These are phyloP conservation scores for Madurella fahalii DNA, from an alignment of 2,329 filamentous ascomycete species.

Conservation along the genomic window DNA sequence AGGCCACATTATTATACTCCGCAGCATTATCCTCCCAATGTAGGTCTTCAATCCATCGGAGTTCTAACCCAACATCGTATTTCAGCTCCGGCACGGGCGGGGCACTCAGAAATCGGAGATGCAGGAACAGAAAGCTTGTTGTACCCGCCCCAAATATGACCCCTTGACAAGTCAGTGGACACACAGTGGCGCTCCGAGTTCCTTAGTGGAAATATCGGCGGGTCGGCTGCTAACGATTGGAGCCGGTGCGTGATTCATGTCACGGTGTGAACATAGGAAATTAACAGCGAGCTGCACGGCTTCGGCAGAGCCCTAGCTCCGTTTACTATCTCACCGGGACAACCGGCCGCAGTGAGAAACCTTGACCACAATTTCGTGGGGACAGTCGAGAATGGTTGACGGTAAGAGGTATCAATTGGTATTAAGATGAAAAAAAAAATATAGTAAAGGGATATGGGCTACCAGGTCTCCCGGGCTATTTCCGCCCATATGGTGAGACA, in stretches of 20 bases:
- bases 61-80: too few species aligned
- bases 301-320: not conserved
- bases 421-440: slow-evolving; percentile 18
- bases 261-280: not conserved
- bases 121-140: too few species aligned
- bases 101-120: too few species aligned
- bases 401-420: slow-evolving; percentile 21
- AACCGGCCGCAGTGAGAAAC: too few species aligned
- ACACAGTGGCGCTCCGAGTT: too few species aligned
- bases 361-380: not conserved
- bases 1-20: too few species aligned
- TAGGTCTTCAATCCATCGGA: too few species aligned
- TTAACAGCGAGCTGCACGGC: not conserved
- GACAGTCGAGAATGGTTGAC: not conserved
- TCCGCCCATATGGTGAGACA: slow-evolving; percentile 8
- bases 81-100: too few species aligned
- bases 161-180: too few species aligned
- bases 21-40: too few species aligned
- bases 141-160: too few species aligned
- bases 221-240: not conserved
- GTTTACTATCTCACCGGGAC: too few species aligned
- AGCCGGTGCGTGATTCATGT: slow-evolving; percentile 1
- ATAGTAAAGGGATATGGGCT: slow-evolving; percentile 10
- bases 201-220: not conserved
- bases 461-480: not conserved